Evolutionary conservation across 768 basidiomycete genomes (phyloP).

Genomic region (Trichaptum fuscoviolaceum): DNA sequence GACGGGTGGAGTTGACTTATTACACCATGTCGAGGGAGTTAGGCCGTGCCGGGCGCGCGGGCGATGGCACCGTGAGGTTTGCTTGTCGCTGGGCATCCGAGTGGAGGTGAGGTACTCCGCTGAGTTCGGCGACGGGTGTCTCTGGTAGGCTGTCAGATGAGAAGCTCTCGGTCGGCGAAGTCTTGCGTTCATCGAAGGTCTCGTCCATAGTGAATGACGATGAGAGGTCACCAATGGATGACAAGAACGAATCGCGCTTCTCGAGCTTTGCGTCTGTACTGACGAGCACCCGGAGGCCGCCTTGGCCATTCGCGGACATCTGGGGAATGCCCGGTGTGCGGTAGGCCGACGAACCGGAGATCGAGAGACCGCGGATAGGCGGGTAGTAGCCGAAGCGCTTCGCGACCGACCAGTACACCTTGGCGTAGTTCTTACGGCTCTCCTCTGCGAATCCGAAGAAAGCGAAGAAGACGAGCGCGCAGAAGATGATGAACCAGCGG

Average conservation of each 20-base stretch:
- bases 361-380: constrained; percentile 1
- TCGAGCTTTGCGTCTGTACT: neutral
- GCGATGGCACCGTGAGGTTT: neutral
- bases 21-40: constrained; percentile 1
- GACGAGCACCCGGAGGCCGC: neutral
- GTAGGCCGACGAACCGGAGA: neutral
- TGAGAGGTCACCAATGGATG: neutral
- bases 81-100: neutral
- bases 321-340: neutral
- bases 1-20: neutral
- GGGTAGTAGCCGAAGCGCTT: constrained; percentile 7
- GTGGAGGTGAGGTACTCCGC: neutral
- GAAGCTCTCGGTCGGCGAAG: neutral
- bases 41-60: neutral
- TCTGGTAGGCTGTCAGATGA: neutral
- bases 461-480: constrained; percentile 13
- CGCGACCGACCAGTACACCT: neutral
- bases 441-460: constrained; percentile 17
- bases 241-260: constrained; percentile 4
- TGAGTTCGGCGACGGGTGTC: neutral
- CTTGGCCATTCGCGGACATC: neutral
- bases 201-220: constrained; percentile 1
- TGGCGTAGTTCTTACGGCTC: constrained; percentile 16
- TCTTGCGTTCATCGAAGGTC: constrained; percentile 2
- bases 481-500: constrained; percentile 12